phyloP scores from a whole-genome alignment of 805 yeast species.

The Spathaspora arborariae region DNA sequence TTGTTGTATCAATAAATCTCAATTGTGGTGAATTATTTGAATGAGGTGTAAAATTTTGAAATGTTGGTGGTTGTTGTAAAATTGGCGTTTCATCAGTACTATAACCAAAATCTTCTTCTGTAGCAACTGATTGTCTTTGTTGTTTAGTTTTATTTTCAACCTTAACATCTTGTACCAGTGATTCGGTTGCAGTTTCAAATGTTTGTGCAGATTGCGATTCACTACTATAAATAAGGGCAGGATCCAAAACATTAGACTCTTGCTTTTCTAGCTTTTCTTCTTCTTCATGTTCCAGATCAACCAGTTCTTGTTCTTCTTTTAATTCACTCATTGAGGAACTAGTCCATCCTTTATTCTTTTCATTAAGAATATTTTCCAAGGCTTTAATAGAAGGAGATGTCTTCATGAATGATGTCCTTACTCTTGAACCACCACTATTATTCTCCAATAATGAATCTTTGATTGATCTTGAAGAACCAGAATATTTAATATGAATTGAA shows the following conservation, averaged over 20 bases:
- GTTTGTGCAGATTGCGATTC: conserved; percentile 18
- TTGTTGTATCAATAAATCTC: conserved; percentile 5
- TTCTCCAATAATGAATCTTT: conserved; percentile 13
- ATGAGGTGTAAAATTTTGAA: conserved; percentile 18
- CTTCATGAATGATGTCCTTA: conserved; percentile 28
- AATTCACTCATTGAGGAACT: conserved; percentile 5
- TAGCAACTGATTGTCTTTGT: conserved; percentile 12
- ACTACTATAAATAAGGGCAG: background rate
- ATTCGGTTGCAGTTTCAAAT: conserved; percentile 24
- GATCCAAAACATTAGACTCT: background rate
- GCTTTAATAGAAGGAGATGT: conserved; percentile 41
- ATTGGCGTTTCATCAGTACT: conserved; percentile 22
- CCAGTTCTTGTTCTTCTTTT: conserved; percentile 12
- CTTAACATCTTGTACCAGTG: too few species aligned
- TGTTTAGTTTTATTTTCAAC: background rate
- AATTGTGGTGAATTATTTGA: conserved; percentile 10
- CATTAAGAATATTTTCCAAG: conserved; percentile 30
- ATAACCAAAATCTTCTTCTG: conserved; percentile 19
- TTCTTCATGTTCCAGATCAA: too few species aligned
- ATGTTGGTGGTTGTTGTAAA: conserved; percentile 20
- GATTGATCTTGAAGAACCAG: conserved; percentile 23
- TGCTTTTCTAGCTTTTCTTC: conserved; percentile 12
- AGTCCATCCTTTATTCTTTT: conserved; percentile 10
- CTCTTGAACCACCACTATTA: too few species aligned
- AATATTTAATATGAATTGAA: conserved; percentile 23